These are phyloP conservation scores for Catharanthus roseus DNA, from an alignment of 257 asterid genomes.

Conservation along the genomic window DNA sequence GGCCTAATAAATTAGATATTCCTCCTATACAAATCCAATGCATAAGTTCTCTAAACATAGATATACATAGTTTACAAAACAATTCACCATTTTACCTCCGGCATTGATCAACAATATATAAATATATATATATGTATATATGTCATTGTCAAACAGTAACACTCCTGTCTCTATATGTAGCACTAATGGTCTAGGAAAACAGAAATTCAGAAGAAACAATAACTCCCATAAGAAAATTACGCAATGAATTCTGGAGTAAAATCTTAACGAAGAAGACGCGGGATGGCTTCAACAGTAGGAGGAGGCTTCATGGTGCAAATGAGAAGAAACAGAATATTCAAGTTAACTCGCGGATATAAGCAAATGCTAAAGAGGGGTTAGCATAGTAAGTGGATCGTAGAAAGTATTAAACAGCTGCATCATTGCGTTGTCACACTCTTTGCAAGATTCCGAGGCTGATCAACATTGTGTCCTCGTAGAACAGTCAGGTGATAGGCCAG, in stretches of 20 bases:
- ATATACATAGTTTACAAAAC: too few relatives aligned
- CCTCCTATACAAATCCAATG: background rate
- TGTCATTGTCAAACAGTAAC: background rate
- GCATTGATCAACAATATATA: background rate
- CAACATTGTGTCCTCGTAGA: constrained; percentile 85
- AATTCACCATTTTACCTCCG: too few relatives aligned
- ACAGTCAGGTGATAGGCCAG: constrained; percentile 96
- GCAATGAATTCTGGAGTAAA: background rate
- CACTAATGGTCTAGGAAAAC: background rate
- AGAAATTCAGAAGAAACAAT: background rate
- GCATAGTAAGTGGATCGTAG: background rate
- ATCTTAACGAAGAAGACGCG: background rate
- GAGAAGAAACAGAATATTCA: background rate
- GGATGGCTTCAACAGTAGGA: background rate
- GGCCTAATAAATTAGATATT: background rate
- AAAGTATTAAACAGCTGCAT: constrained; percentile 8
- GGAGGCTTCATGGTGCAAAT: background rate
- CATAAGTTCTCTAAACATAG: background rate
- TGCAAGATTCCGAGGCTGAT: constrained; percentile 98
- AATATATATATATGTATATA: too few relatives aligned
- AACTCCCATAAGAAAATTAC: background rate
- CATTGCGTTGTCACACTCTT: constrained; percentile 95
- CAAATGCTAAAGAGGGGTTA: background rate
- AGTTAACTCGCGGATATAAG: background rate
- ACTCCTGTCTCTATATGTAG: background rate